Conservation (phyloP, 2,329 filamentous ascomycete genomes). For the Calonectria hawksworthii region DNA sequence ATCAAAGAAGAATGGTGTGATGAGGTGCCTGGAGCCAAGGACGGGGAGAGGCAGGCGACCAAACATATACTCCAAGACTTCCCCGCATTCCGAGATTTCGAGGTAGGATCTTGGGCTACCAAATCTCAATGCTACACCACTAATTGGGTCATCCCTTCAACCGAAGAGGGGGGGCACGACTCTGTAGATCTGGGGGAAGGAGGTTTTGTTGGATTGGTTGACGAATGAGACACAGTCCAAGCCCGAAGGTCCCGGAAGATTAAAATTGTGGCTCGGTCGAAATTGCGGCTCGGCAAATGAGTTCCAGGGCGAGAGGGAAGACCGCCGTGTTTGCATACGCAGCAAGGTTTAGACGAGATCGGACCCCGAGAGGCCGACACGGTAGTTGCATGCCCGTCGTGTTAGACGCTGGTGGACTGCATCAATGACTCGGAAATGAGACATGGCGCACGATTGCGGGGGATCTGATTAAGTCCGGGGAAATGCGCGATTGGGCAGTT, state of each 20-base stretch:
- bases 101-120: neutral
- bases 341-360: neutral
- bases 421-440: slow-evolving; percentile 3
- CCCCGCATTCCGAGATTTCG: slow-evolving; percentile 8
- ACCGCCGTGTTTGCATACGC: neutral
- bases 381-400: neutral
- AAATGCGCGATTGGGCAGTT: neutral
- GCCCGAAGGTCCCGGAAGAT: neutral
- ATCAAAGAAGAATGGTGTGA: neutral
- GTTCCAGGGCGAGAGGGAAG: neutral
- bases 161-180: neutral
- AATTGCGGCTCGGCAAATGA: slow-evolving; percentile 8
- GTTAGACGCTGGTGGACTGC: neutral
- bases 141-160: slow-evolving; percentile 14
- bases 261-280: neutral
- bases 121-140: slow-evolving; percentile 7
- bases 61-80: slow-evolving; percentile 24
- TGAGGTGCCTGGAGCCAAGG: neutral
- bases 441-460: neutral
- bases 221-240: neutral
- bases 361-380: neutral
- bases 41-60: neutral
- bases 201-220: neutral
- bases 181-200: neutral
- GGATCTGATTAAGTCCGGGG: neutral